Base-by-base conservation (phyloP, 1,139 yeast genomes). In the Chernovozyma sophiae-reginae region DNA sequence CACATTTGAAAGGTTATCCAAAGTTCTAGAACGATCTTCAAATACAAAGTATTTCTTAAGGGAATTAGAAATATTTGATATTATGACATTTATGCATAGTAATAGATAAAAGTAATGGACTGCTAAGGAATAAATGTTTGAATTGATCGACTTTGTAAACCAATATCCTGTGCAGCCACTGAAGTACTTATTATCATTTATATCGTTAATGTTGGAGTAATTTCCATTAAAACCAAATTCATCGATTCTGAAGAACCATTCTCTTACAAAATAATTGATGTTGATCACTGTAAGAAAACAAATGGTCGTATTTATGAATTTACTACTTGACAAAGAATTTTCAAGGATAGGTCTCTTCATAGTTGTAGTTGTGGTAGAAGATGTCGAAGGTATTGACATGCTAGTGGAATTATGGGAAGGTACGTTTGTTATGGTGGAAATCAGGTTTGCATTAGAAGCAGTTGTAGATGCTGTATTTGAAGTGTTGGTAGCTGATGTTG, bases 21-120 rank as follows among this genome's bases (percentile, higher is more conserved):
- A 46, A 20, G 60, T 53, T 30, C 49, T 49, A 15, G 61, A 51
- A 34, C 55, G 48, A 31, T 53, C 57, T 33, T 54, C 60, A 26
- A 65, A 53, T 13, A 64, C 52, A 33, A 63, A 47, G 7, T 55
- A 49, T 24, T 52, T 52, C 20, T 56, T 56, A 37, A 62, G 52
- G 24, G 56, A 43, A 1, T 69, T 60, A 14, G 60, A 51, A 12
- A 65, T 49, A n/a, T 65, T 56, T 33, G 68, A 52, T n/a, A 63
- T 54, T 7, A 72, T 65, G 20, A 67, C 65, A 47, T 70, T 71
- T 19, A 71, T 48, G 30, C 76, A 68, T 31, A 72, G 54, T 2
- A 66, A 55, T 37, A 72, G 55, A 43, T 69, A 64, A 8, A 61
- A 39, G 40, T 64, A 60, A 37, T 60, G 23, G 12, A 26, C 29